Conservation (phyloP, 768 basidiomycete genomes). For the Auriculariales sp. region DNA sequence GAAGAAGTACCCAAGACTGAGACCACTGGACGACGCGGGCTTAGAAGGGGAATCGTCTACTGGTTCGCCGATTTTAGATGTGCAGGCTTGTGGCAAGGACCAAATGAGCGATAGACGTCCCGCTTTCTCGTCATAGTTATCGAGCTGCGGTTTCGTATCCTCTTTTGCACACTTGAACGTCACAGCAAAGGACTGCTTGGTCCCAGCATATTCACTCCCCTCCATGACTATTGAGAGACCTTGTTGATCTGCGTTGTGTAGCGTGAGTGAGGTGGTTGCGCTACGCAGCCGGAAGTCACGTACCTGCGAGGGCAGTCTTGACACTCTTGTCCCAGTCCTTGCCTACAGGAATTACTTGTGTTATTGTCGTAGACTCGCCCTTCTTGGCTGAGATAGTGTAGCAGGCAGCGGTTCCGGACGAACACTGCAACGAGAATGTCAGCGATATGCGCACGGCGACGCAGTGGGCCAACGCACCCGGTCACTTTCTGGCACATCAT, state of each 20-base stretch:
- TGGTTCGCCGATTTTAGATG: conserved; percentile 16
- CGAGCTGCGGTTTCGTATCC: conserved; percentile 33
- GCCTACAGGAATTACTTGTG: conserved; percentile 65
- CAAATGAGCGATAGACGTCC: no score
- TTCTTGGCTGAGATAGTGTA: conserved; percentile 54
- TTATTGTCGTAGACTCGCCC: conserved; percentile 39
- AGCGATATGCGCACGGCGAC: neutral
- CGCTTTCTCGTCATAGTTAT: conserved; percentile 42
- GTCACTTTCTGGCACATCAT: conserved; percentile 37
- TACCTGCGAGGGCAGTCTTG: conserved; percentile 9
- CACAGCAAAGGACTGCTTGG: conserved; percentile 45
- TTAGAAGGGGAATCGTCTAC: neutral
- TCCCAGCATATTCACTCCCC: conserved; percentile 46
- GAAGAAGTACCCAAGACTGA: conserved; percentile 69
- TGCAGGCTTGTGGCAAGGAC: conserved; percentile 47
- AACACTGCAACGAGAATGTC: conserved; percentile 33
- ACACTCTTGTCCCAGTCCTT: conserved; percentile 18
- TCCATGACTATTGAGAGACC: conserved; percentile 41
- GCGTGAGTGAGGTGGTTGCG: conserved; percentile 7
- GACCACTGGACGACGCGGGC: neutral
- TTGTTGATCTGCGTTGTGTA: conserved; percentile 33
- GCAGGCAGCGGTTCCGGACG: conserved; percentile 56
- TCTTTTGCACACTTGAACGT: conserved; percentile 39
- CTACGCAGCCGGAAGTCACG: neutral
- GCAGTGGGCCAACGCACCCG: conserved; percentile 39